Conservation (phyloP, 306 rosid genomes). For the Macrotyloma uniflorum region DNA sequence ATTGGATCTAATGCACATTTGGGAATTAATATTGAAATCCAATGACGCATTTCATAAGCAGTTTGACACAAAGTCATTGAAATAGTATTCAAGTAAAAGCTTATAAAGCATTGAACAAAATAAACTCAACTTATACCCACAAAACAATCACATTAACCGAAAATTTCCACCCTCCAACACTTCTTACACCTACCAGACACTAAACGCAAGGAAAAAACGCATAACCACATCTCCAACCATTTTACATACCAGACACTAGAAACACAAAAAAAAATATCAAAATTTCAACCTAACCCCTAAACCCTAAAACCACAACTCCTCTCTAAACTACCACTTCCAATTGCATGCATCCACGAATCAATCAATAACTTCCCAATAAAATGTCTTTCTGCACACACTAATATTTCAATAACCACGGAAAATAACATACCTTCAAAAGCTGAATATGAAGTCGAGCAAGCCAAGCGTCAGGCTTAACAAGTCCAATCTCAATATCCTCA, state of each 20-base stretch:
- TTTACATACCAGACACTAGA: no score
- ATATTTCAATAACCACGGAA: neutral
- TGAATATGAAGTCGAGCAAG: constrained; percentile 76
- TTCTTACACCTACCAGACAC: neutral
- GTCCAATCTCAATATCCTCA: constrained; percentile 77
- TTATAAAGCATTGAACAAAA: neutral
- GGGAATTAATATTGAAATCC: neutral
- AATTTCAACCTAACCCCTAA: no score
- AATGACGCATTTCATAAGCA: neutral
- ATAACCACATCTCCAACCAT: neutral
- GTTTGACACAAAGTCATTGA: neutral
- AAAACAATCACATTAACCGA: neutral
- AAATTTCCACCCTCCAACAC: neutral
- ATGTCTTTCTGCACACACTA: neutral
- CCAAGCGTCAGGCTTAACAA: constrained; percentile 57
- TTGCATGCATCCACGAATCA: neutral
- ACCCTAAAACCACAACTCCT: no score
- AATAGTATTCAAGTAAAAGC: neutral
- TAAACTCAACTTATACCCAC: neutral
- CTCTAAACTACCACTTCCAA: no score
- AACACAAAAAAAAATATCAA: no score
- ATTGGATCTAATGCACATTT: neutral
- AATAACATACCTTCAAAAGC: constrained; percentile 67
- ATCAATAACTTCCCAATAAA: neutral
- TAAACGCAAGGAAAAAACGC: neutral